A percentile compares a stretch with the other conserved stretches of the same genome.
phyloP scores from a whole-genome alignment of 2,329 filamentous ascomycete genomes.

The Curvularia verruculosa region DNA sequence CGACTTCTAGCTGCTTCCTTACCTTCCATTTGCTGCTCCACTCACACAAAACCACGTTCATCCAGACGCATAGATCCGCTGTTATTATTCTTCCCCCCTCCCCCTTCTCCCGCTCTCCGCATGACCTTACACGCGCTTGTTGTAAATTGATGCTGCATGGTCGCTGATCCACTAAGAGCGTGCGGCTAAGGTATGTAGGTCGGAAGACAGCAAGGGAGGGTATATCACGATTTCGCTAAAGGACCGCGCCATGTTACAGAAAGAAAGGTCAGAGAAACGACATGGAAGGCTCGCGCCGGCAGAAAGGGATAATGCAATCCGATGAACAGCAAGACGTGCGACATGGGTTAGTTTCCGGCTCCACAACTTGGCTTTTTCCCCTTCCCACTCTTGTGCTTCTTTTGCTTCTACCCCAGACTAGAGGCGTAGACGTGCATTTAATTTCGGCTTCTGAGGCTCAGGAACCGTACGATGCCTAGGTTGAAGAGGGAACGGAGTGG shows the following conservation, averaged over 20 bases:
- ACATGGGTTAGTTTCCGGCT: neutral
- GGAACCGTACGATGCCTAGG: constrained; percentile 22
- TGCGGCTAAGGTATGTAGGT: too few relatives aligned
- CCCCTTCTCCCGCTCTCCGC: neutral
- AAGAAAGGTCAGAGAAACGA: neutral
- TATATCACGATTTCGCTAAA: neutral
- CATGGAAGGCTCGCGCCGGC: neutral
- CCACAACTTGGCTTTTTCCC: neutral
- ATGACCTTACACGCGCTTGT: neutral
- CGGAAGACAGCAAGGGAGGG: neutral
- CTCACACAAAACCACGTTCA: neutral
- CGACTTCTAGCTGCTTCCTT: neutral
- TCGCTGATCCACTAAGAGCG: neutral
- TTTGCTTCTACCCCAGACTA: constrained; percentile 1
- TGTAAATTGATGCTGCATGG: neutral
- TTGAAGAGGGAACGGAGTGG: neutral
- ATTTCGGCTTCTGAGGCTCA: constrained; percentile 32
- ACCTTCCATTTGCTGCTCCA: neutral
- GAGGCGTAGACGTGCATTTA: constrained; percentile 3
- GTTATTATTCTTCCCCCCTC: neutral
- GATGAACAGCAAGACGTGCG: neutral
- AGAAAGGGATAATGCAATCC: neutral
- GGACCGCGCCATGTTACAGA: neutral
- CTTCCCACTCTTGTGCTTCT: too few relatives aligned
- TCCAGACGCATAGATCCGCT: neutral